phyloP scores from a whole-genome alignment of 192 early-diverging fungal species.

The Coemansia sp. region DNA sequence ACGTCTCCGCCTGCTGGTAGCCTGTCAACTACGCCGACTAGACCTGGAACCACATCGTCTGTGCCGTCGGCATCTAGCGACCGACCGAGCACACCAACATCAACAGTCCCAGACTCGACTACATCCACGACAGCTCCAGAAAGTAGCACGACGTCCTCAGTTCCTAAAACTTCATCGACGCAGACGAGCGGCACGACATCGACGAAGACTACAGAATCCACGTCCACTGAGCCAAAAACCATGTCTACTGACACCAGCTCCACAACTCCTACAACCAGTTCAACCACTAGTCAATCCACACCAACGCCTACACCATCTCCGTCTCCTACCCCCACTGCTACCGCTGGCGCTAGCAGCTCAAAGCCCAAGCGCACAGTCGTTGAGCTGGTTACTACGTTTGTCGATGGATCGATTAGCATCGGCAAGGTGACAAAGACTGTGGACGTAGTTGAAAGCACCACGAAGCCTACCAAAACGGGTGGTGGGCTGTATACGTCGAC shows the following conservation, averaged over 20 bases:
- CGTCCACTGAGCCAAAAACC: not conserved
- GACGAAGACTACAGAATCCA: not conserved
- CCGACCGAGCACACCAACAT: not conserved
- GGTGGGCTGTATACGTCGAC: slow-evolving; percentile 28
- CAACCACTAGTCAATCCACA: not conserved
- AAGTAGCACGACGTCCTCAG: not conserved
- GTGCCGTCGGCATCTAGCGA: not conserved
- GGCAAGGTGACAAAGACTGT: slow-evolving; percentile 21
- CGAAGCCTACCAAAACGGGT: not conserved
- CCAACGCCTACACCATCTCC: not conserved
- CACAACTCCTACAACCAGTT: not conserved
- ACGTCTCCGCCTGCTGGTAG: not conserved
- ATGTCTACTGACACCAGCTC: not conserved
- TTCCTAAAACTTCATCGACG: not conserved
- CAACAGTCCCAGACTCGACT: not conserved
- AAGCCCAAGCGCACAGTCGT: slow-evolving; percentile 29
- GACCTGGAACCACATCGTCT: not conserved
- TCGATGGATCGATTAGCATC: slow-evolving; percentile 24
- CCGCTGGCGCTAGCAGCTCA: not conserved
- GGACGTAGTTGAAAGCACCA: not conserved
- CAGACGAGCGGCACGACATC: not conserved
- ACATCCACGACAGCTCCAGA: not conserved
- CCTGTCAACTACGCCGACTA: not conserved
- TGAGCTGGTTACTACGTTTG: slow-evolving; percentile 28
- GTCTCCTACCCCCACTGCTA: not conserved